Evolutionary conservation across 108 stramenopile species (phyloP).

Genomic region (Stephanodiscus minutulus): DNA sequence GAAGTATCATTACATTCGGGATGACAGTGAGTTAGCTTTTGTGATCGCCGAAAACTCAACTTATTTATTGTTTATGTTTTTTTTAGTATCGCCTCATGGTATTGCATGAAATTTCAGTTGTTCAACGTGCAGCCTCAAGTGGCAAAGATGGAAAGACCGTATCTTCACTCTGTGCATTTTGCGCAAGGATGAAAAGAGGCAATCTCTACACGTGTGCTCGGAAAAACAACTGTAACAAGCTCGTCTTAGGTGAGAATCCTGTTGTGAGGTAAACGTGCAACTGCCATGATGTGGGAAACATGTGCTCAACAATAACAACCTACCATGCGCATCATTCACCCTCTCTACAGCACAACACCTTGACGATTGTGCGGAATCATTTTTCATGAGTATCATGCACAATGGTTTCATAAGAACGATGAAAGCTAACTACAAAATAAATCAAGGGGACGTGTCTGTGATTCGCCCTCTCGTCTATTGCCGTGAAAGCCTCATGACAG

Average conservation of each 20-base stretch:
- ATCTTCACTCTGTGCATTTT: conserved; percentile 93
- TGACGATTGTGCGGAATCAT: conserved; percentile 97
- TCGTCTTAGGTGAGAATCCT: conserved; percentile 74
- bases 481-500: conserved; percentile 91
- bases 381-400: conserved; percentile 98
- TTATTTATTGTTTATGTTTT: background rate
- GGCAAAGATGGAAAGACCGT: conserved; percentile 89
- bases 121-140: conserved; percentile 80
- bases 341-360: conserved; percentile 90
- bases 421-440: conserved; percentile 96
- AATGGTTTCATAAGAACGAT: conserved; percentile 98
- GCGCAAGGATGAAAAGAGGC: conserved; percentile 99
- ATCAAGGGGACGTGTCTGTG: conserved; percentile 91
- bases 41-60: background rate
- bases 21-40: conserved; percentile 57
- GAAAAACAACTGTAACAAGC: conserved; percentile 90
- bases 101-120: conserved; percentile 43
- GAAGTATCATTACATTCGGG: conserved; percentile 94
- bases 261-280: conserved; percentile 18
- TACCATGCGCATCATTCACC: background rate
- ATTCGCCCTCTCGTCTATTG: conserved; percentile 96
- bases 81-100: background rate
- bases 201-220: conserved; percentile 91
- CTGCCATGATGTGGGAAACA: conserved; percentile 57
- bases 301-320: background rate